Percentiles rank a stretch among this genome's conserved stretches.
Conservation (phyloP, 2,329 filamentous ascomycete species). For the Lachnellula occidentalis region DNA sequence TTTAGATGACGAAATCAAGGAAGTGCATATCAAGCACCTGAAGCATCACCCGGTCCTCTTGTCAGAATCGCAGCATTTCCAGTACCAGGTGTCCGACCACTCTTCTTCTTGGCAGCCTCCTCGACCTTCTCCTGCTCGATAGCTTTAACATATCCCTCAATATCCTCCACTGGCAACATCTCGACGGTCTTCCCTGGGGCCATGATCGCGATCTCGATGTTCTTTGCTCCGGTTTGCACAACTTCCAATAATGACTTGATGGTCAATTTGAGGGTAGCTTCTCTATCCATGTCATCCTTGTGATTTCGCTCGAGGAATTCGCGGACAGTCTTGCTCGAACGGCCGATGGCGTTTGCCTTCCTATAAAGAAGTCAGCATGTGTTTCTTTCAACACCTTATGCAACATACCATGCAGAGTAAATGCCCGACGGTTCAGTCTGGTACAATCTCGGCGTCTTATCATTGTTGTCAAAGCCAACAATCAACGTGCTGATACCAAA, state of each 20-base stretch:
- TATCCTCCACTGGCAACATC: conserved; percentile 92
- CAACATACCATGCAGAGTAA: conserved; percentile 88
- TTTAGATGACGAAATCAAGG: conserved; percentile 19
- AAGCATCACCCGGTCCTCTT: conserved; percentile 42
- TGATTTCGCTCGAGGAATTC: conserved; percentile 99
- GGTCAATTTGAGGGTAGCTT: conserved; percentile 91
- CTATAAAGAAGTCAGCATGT: conserved; percentile 41
- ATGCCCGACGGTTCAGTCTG: conserved; percentile 99
- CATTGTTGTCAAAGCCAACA: conserved; percentile 95
- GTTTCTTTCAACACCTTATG: conserved; percentile 26
- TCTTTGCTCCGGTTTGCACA: conserved; percentile 97
- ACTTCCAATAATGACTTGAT: conserved; percentile 98
- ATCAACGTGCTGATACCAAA: conserved; percentile 98
- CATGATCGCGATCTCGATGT: conserved; percentile 99
- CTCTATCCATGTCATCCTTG: conserved; percentile 94
- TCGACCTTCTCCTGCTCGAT: conserved; percentile 99
- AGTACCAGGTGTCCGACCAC: conserved; percentile 63
- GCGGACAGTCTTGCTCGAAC: conserved; percentile 97
- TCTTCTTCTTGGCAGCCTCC: conserved; percentile 97
- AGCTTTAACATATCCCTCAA: conserved; percentile 95
- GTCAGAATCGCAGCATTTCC: conserved; percentile 71
- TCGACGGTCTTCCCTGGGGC: conserved; percentile 85
- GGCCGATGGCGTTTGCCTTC: conserved; percentile 98
- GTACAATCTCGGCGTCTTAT: conserved; percentile 83
- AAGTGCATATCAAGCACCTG: conserved; percentile 15